Percentiles rank a stretch among this genome's conserved stretches.
Evolutionary conservation across 768 basidiomycete genomes (phyloP).

Genomic region (Macrolepiota fuliginosa): DNA sequence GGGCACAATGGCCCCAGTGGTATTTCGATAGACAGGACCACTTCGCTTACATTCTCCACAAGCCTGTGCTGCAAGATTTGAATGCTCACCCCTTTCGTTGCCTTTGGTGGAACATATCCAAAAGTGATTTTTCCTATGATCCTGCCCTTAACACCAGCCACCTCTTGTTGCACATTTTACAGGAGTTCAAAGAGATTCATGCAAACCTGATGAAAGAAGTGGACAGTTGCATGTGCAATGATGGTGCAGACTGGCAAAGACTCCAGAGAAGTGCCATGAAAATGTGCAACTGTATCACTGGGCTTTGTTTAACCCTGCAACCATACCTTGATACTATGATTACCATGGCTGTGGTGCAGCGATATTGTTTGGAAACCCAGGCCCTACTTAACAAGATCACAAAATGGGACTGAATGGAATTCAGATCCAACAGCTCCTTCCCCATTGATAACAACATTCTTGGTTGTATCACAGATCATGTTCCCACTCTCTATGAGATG

Average conservation of each 20-base stretch:
- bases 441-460: background rate
- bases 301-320: background rate
- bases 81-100: background rate
- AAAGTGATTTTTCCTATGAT: background rate
- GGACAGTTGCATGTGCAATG: background rate
- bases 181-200: background rate
- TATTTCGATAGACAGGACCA: conserved; percentile 1
- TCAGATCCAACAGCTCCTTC: background rate
- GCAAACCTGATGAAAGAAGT: background rate
- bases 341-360: background rate
- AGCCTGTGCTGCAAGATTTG: background rate
- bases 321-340: background rate
- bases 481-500: background rate
- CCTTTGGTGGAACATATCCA: conserved; percentile 1
- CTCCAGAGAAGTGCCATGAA: background rate
- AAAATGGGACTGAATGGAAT: background rate
- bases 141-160: background rate
- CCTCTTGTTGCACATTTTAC: background rate
- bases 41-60: background rate
- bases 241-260: background rate
- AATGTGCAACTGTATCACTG: background rate
- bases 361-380: background rate
- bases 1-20: conserved; percentile 7
- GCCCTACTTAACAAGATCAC: conserved; percentile 1
- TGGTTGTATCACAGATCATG: background rate